Conservation (phyloP, 176 grass and related monocot genomes). For the Zizania latifolia region DNA sequence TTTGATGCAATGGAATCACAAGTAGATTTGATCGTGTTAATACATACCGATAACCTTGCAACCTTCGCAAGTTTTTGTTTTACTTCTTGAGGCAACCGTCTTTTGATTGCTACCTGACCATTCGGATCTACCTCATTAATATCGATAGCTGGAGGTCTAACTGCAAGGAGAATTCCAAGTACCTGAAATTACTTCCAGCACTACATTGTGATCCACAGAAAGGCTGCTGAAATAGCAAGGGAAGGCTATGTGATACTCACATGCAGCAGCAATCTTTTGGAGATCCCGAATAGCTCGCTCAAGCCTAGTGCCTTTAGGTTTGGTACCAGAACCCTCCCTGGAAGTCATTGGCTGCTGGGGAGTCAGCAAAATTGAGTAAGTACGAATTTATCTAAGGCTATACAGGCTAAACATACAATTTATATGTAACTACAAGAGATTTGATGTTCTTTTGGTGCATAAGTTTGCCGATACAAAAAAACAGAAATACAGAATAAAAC, state of each 20-base stretch:
- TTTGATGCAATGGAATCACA: constrained; percentile 7
- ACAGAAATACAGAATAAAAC: not conserved
- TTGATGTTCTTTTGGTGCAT: constrained; percentile 9
- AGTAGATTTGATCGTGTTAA: constrained; percentile 14
- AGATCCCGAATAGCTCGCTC: constrained; percentile 93
- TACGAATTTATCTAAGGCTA: not conserved
- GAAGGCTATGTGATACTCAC: constrained; percentile 46
- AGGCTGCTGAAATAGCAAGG: constrained; percentile 14
- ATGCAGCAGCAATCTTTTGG: constrained; percentile 78
- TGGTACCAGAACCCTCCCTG: constrained; percentile 71
- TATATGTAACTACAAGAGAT: not conserved
- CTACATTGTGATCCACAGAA: constrained; percentile 5
- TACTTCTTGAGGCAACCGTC: constrained; percentile 84
- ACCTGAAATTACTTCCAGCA: constrained; percentile 28
- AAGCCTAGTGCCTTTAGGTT: constrained; percentile 91
- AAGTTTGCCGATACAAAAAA: not conserved
- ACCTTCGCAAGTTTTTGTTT: constrained; percentile 97
- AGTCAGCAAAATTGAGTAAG: constrained; percentile 16
- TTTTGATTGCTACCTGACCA: constrained; percentile 67
- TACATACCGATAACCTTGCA: constrained; percentile 95
- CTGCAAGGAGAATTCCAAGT: constrained; percentile 57
- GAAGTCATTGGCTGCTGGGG: constrained; percentile 43
- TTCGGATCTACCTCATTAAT: constrained; percentile 71
- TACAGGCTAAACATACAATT: not conserved
- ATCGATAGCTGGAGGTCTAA: constrained; percentile 61